Conservation (phyloP, 1,139 yeast genomes). For the Suhomyces yuchorum region DNA sequence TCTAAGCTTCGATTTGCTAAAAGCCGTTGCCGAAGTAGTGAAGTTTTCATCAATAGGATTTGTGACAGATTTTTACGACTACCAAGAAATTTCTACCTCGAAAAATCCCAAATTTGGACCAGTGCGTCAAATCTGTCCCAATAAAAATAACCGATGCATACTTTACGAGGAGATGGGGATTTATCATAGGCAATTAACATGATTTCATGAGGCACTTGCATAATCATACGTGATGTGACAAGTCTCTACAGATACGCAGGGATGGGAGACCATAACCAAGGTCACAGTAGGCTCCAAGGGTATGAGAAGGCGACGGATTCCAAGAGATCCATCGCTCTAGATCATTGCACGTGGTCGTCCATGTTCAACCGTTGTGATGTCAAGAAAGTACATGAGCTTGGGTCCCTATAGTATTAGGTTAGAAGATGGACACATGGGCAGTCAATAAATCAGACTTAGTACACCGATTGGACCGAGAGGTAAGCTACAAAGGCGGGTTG, state of each 20-base stretch:
- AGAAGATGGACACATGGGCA: neutral
- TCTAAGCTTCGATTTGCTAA: neutral
- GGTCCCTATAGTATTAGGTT: neutral
- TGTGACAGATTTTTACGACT: constrained; percentile 10
- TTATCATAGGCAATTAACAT: neutral
- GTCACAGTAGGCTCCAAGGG: neutral
- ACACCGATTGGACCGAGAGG: neutral
- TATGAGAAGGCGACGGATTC: neutral
- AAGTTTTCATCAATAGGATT: neutral
- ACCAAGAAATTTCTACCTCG: constrained; percentile 1
- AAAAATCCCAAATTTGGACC: neutral
- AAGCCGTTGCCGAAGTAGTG: neutral
- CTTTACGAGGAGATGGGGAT: neutral
- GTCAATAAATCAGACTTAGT: neutral
- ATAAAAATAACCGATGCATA: neutral
- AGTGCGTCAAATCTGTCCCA: neutral
- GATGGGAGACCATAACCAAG: neutral
- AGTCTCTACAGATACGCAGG: neutral
- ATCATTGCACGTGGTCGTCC: neutral
- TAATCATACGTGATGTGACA: neutral
- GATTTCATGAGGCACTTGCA: neutral
- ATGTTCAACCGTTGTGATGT: neutral
- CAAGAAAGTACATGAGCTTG: neutral
- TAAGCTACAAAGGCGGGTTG: too few species aligned
- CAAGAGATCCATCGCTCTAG: neutral